Evolutionary conservation across 83 land plant species (phyloP).

Genomic region (Thuja plicata): DNA sequence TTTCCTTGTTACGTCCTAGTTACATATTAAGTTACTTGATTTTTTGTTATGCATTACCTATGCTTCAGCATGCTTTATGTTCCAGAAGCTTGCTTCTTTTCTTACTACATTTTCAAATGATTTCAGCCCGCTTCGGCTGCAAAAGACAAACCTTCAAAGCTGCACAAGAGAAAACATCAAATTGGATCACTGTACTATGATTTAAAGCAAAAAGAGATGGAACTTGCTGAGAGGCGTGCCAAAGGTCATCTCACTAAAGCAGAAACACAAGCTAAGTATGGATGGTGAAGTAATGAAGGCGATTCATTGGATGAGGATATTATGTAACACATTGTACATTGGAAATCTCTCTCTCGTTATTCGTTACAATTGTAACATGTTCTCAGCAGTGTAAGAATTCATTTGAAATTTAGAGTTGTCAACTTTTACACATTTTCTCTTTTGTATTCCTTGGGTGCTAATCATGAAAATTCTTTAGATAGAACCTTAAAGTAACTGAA

Average conservation of each 20-base stretch:
- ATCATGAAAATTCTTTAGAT: too few species aligned
- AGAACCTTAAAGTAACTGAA: background rate
- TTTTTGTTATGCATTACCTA: background rate
- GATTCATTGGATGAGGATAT: background rate
- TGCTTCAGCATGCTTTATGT: background rate
- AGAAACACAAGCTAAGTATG: slow-evolving; percentile 95
- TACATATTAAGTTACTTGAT: background rate
- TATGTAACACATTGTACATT: background rate
- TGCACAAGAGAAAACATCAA: slow-evolving; percentile 94
- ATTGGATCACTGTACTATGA: slow-evolving; percentile 83
- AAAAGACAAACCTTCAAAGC: slow-evolving; percentile 83
- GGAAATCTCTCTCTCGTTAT: background rate
- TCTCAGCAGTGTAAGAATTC: background rate
- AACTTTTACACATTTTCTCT: background rate
- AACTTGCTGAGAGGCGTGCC: slow-evolving; percentile 82
- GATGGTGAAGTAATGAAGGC: slow-evolving; percentile 61
- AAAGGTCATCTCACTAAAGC: slow-evolving; percentile 81
- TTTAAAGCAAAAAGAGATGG: slow-evolving; percentile 88
- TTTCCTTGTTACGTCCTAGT: background rate
- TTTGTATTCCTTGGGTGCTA: background rate
- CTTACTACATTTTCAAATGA: background rate
- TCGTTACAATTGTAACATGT: background rate
- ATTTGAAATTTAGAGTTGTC: background rate
- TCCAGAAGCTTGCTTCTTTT: background rate
- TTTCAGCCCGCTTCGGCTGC: slow-evolving; percentile 70